Base-by-base conservation (phyloP, 805 yeast genomes). In the Pichia eremophila region DNA sequence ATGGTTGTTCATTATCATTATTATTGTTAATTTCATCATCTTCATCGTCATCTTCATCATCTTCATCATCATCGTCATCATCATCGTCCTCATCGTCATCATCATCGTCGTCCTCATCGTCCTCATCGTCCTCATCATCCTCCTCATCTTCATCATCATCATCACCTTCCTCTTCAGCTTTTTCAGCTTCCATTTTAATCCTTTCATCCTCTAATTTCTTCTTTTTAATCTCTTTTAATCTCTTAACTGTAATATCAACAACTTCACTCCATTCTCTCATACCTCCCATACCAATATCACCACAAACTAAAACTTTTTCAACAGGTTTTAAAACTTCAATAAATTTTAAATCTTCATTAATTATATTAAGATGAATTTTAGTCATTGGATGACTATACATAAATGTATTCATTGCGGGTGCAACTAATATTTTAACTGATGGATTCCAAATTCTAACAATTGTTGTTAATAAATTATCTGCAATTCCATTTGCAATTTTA, bases 261-360 rank as follows among this genome's bases (percentile, higher is more conserved):
- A 93, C 83, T 63, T 90, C 97, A 62, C 87, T 85, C 79, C 95
- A 88, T 57, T 93, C 98, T 83, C 90, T 84, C 98, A 93, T 93
- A 46, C 99, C 98, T 43, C 99, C 98, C 88, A 93, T 85, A n/a
- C 98, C 98, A 48, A 93, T 89, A 57, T 91, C 98, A 51, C 99
- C 98, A 68, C 90, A 88, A 39, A 48, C 95, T 88, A 60, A 85
- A 80, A 91, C 95, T 65, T 91, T 91, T 64, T 91, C 99, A 25
- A 89, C 88, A 0, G 99, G 99, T 62, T 83, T 84, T 60, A 93
- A 73, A n/a, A 91, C 79, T 54, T 88, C 95, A 52, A 91, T 83
- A 91, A 95, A 91, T 35, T 91, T 87, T 93, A 93, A 90, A 54
- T 89, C 96, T 53, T 88, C 95, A 42, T 78, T 75, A 47, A 91